These are phyloP conservation scores for Ashbya aceris DNA, from an alignment of 1,139 yeast genomes.

Conservation along the genomic window DNA sequence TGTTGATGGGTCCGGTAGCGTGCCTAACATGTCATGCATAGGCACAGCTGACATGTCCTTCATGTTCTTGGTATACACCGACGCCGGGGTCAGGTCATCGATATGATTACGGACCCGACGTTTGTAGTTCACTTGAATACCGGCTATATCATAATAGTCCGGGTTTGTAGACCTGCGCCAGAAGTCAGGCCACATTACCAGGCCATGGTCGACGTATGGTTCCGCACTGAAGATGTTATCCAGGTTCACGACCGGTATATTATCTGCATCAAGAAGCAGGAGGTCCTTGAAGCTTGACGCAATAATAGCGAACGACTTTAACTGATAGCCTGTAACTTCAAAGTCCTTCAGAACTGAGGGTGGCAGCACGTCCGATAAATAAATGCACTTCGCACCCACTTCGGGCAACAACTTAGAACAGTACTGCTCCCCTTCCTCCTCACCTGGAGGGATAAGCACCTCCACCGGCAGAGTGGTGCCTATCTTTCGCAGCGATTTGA, in stretches of 20 bases:
- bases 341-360: slow-evolving; percentile 36
- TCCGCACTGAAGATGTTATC: slow-evolving; percentile 45
- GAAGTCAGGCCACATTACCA: slow-evolving; percentile 75
- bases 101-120: slow-evolving; percentile 36
- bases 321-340: slow-evolving; percentile 64
- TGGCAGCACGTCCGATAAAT: slow-evolving; percentile 50
- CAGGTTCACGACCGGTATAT: slow-evolving; percentile 53
- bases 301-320: slow-evolving; percentile 65
- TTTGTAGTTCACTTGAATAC: slow-evolving; percentile 33
- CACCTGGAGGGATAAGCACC: slow-evolving; percentile 56
- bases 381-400: slow-evolving; percentile 60
- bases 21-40: slow-evolving; percentile 56
- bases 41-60: slow-evolving; percentile 36
- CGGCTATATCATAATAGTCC: slow-evolving; percentile 56
- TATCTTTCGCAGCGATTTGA: slow-evolving; percentile 51
- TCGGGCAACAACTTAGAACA: slow-evolving; percentile 60
- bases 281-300: slow-evolving; percentile 71
- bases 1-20: slow-evolving; percentile 72
- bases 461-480: slow-evolving; percentile 69
- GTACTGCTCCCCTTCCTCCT: slow-evolving; percentile 58
- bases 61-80: slow-evolving; percentile 26
- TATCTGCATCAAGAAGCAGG: slow-evolving; percentile 70
- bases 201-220: slow-evolving; percentile 47
- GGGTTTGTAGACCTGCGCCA: slow-evolving; percentile 74
- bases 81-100: slow-evolving; percentile 32